phyloP scores from a whole-genome alignment of 2,329 filamentous ascomycete species.

The Aspergillus tubingensis region DNA sequence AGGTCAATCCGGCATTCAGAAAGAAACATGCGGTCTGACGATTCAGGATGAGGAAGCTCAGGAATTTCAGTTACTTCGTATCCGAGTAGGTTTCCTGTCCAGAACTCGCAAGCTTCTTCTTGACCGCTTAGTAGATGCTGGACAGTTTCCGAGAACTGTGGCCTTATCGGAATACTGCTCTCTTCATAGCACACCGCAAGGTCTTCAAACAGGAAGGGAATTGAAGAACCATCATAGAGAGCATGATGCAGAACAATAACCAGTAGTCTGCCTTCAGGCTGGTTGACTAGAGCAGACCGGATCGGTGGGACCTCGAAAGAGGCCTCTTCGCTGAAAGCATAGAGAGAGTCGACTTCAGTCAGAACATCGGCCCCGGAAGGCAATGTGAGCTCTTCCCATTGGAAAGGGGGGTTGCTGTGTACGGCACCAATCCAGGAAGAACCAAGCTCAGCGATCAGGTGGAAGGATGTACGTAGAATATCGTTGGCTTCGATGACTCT shows the following conservation, averaged over 20 bases:
- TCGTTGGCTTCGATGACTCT: conserved; percentile 54
- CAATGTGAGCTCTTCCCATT: conserved; percentile 24
- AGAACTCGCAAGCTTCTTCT: conserved; percentile 44
- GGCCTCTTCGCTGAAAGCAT: conserved; percentile 21
- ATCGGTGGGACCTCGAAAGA: conserved; percentile 34
- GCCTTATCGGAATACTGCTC: conserved; percentile 11
- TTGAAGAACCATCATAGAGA: conserved; percentile 81
- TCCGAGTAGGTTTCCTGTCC: conserved; percentile 24
- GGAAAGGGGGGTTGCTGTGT: conserved; percentile 22
- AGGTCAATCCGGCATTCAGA: conserved; percentile 22
- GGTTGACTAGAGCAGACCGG: conserved; percentile 34
- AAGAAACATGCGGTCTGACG: conserved; percentile 20
- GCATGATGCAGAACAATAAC: conserved; percentile 75
- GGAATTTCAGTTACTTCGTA: conserved; percentile 26
- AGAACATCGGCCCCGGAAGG: conserved; percentile 17
- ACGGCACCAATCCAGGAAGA: conserved; percentile 32
- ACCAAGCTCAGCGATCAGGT: conserved; percentile 24
- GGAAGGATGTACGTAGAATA: conserved; percentile 65
- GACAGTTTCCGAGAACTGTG: conserved; percentile 53
- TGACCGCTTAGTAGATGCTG: conserved; percentile 51
- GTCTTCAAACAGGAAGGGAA: conserved; percentile 70
- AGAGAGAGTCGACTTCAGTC: conserved; percentile 14
- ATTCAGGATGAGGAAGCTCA: conserved; percentile 13
- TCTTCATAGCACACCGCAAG: conserved; percentile 63
- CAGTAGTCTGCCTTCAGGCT: conserved; percentile 40